Percentiles rank a stretch among this genome's conserved stretches.
These are phyloP conservation scores for Cyberlindnera mississippiensis DNA, from an alignment of 805 yeast species.

Conservation along the genomic window DNA sequence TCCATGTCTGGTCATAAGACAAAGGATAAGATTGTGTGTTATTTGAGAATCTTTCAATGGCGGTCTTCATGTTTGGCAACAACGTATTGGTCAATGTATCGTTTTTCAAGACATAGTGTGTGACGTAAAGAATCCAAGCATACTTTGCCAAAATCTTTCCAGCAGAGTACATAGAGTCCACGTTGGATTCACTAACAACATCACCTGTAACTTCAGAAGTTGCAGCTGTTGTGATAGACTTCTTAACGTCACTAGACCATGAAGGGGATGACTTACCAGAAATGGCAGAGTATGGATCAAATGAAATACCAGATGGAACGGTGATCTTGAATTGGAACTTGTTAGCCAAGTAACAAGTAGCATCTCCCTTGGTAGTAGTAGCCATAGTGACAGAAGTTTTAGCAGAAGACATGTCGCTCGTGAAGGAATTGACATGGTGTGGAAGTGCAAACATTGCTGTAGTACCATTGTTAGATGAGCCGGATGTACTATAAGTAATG, in stretches of 20 bases:
- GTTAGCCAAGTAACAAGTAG: constrained; percentile 43
- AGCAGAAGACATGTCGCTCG: constrained; percentile 25
- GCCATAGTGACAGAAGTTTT: constrained; percentile 37
- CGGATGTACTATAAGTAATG: constrained; percentile 40
- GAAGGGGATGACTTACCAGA: constrained; percentile 22
- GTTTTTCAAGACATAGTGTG: constrained; percentile 62
- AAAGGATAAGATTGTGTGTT: constrained; percentile 73
- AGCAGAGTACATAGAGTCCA: constrained; percentile 84
- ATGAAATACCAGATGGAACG: constrained; percentile 42
- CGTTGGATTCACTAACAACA: constrained; percentile 45
- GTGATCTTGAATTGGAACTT: constrained; percentile 38
- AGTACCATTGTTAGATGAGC: constrained; percentile 41
- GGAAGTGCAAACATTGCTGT: constrained; percentile 61
- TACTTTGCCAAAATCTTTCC: constrained; percentile 89
- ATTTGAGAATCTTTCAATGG: constrained; percentile 61
- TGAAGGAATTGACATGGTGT: constrained; percentile 52
- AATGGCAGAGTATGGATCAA: constrained; percentile 40
- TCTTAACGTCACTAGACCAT: constrained; percentile 30
- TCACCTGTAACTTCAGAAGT: constrained; percentile 32
- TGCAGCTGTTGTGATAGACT: constrained; percentile 34
- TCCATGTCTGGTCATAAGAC: constrained; percentile 75
- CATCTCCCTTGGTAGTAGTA: constrained; percentile 48
- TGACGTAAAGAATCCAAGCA: constrained; percentile 77
- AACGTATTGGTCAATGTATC: constrained; percentile 44
- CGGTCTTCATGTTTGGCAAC: constrained; percentile 56